Percentiles rank a stretch among this genome's conserved stretches.
Evolutionary conservation across 805 yeast genomes (phyloP).

Genomic region (Saturnispora mendoncae): DNA sequence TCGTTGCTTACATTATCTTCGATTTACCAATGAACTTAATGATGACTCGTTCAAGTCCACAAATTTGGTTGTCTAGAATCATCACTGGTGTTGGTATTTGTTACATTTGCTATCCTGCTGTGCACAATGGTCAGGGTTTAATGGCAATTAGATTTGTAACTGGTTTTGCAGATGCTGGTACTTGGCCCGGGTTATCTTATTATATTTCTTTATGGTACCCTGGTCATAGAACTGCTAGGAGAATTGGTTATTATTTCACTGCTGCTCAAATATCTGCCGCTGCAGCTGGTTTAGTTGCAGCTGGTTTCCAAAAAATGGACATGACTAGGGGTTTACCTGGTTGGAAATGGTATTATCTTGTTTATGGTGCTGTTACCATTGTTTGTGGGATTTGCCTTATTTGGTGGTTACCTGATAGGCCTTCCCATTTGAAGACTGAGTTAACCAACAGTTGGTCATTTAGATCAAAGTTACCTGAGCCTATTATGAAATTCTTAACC

Average conservation of each 20-base stretch:
- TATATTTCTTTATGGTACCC: constrained; percentile 84
- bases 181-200: constrained; percentile 87
- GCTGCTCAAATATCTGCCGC: constrained; percentile 90
- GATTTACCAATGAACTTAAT: constrained; percentile 83
- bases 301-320: constrained; percentile 83
- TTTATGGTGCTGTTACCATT: constrained; percentile 65
- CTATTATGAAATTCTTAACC: constrained; percentile 15
- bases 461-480: constrained; percentile 17
- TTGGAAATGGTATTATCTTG: constrained; percentile 79
- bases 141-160: constrained; percentile 64
- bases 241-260: constrained; percentile 84
- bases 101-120: constrained; percentile 62
- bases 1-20: constrained; percentile 74
- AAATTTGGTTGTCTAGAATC: constrained; percentile 75
- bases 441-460: constrained; percentile 14
- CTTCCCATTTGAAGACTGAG: constrained; percentile 27
- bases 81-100: constrained; percentile 70
- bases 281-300: constrained; percentile 80
- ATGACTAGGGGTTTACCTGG: constrained; percentile 62
- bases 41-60: constrained; percentile 80
- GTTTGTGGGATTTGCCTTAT: constrained; percentile 52
- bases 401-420: constrained; percentile 87
- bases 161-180: constrained; percentile 76
- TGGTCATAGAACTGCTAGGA: constrained; percentile 58
- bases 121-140: constrained; percentile 48